These are phyloP conservation scores for Coemansia sp. DNA, from an alignment of 192 early-diverging fungal genomes.

Conservation along the genomic window DNA sequence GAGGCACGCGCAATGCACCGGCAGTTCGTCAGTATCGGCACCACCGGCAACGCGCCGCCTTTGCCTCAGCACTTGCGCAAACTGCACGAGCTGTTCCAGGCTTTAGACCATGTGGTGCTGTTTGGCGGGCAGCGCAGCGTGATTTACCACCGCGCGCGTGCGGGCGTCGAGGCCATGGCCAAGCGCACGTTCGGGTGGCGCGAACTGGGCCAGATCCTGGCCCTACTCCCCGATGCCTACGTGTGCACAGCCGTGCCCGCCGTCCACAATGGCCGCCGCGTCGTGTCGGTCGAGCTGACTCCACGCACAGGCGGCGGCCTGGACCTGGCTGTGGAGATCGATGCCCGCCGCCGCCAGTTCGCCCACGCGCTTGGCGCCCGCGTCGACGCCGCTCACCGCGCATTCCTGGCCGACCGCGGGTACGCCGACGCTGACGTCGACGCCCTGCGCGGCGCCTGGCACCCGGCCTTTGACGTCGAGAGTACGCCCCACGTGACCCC, in stretches of 20 bases:
- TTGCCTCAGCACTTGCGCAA: conserved; percentile 34
- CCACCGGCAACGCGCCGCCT: neutral
- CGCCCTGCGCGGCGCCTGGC: conserved; percentile 10
- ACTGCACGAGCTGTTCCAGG: conserved; percentile 51
- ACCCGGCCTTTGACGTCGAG: conserved; percentile 43
- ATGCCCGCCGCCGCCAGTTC: conserved; percentile 27
- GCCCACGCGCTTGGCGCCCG: conserved; percentile 5
- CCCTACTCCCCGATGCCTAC: conserved; percentile 60
- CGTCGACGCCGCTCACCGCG: conserved; percentile 18
- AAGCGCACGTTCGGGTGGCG: conserved; percentile 57
- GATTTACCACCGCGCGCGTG: conserved; percentile 56
- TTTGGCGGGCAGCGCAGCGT: conserved; percentile 36
- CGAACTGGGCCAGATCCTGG: conserved; percentile 59
- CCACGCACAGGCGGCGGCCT: conserved; percentile 15
- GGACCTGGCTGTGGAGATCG: conserved; percentile 39
- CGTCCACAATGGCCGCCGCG: conserved; percentile 22
- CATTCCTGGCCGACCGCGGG: conserved; percentile 27
- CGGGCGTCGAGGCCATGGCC: conserved; percentile 59
- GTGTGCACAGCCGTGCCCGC: conserved; percentile 19
- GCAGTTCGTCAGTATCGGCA: conserved; percentile 39
- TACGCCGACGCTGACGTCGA: conserved; percentile 8
- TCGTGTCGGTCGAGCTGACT: conserved; percentile 44
- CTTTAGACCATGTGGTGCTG: conserved; percentile 46
- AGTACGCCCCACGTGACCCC: conserved; percentile 17
- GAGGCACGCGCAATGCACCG: conserved; percentile 39